Evolutionary conservation across 2,329 filamentous ascomycete genomes (phyloP), one percentile per base, ranked within the genome.

Genomic region (Botryosphaeria agaves): DNA sequence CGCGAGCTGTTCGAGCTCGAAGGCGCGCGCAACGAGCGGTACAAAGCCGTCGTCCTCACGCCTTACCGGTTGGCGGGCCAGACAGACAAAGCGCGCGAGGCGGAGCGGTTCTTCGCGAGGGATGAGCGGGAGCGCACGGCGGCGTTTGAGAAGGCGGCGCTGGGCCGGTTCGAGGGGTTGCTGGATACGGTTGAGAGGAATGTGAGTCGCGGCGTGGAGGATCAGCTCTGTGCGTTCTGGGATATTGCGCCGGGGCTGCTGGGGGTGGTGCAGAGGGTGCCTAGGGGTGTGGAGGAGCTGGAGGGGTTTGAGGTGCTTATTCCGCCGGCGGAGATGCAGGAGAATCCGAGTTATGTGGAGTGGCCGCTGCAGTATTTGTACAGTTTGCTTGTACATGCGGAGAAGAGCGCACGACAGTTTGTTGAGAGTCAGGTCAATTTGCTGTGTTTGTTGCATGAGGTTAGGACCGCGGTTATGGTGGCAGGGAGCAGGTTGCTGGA

Each of bases 161-260:
- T 85, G 18, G 66, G 71, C 38, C 74, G 89, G 8, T 74, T 76
- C 14, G 70, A 81, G 41, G 74, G 77, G 14, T 85, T 95, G 47
- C 66, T 81, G 41, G 65, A 68, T 28, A 71, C 89, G 5, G 72
- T 94, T 18, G 83, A 93, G 48, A 67, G 75, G 41, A 89, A 89
- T 32, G 85, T 93, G 14, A 73, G 75, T 14, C 74, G 81, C 7
- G 89, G 87, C 11, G 83, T 95, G 7, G 84, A 94, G 49, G 71
- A 83, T 32, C 89, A 95, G 54, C 67, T 94, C 2, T 85, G 78
- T 7, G 85, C 87, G 0, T 98, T 95, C 51, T 98, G 89, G 89
- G 89, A 98, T 47, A 92, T 95, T 44, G 87, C 85, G 2, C 89
- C 89, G 3, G 73, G 76, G 3, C 65, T 98, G 0, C 65, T 77